Percentiles rank a stretch among this genome's conserved stretches.
phyloP scores from a whole-genome alignment of 1,284 basidiomycete genomes.

The Rhodofomes roseus region DNA sequence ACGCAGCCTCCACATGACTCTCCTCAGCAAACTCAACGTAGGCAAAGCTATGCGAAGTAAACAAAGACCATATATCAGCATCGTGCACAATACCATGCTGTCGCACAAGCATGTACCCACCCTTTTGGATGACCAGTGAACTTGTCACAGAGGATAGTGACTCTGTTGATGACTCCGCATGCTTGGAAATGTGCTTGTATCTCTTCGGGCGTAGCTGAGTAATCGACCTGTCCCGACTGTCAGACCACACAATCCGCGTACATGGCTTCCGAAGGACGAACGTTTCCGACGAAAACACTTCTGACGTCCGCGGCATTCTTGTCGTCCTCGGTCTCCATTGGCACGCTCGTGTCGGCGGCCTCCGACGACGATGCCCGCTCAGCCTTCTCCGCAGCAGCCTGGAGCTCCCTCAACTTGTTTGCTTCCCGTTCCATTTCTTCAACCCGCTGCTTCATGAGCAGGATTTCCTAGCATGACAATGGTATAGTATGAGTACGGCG shows the following conservation, averaged over 20 bases:
- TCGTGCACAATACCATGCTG: not conserved
- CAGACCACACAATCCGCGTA: no score
- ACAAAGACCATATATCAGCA: not conserved
- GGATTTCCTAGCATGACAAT: slow-evolving; percentile 58
- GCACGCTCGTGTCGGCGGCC: slow-evolving; percentile 34
- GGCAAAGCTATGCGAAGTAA: slow-evolving; percentile 66
- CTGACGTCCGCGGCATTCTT: slow-evolving; percentile 78
- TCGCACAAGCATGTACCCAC: slow-evolving; percentile 39
- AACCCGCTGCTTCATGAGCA: slow-evolving; percentile 89
- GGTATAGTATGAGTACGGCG: not conserved
- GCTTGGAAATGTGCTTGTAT: slow-evolving; percentile 97
- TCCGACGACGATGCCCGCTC: slow-evolving; percentile 35
- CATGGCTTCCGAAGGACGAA: slow-evolving; percentile 38
- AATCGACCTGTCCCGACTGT: slow-evolving; percentile 77
- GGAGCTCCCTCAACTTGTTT: slow-evolving; percentile 85
- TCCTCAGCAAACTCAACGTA: slow-evolving; percentile 99
- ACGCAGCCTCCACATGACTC: slow-evolving; percentile 88
- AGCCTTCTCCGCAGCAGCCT: slow-evolving; percentile 79
- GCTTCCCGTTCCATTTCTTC: slow-evolving; percentile 94
- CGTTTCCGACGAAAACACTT: slow-evolving; percentile 97
- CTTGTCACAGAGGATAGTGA: slow-evolving; percentile 99
- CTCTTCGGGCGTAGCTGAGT: slow-evolving; percentile 96
- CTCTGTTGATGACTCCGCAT: slow-evolving; percentile 97
- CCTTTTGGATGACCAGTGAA: slow-evolving; percentile 99
- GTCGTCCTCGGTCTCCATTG: slow-evolving; percentile 76